Evolutionary conservation across 176 grass and related monocot genomes (phyloP), one percentile per base, ranked within the genome.

Genomic region (Chloris gayana): DNA sequence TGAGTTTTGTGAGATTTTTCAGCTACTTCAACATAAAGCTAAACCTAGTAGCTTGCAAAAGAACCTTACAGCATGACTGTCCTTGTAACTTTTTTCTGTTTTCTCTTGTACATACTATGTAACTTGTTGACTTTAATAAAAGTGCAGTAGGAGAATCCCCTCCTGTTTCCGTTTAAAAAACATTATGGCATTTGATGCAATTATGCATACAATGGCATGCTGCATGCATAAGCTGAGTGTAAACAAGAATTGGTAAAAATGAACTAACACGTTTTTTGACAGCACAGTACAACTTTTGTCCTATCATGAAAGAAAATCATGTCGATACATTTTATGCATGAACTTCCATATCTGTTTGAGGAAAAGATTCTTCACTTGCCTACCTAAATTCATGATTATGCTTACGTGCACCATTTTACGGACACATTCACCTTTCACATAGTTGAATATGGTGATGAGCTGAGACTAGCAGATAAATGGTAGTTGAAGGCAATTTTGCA

Each of bases 291-390:
- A 78, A 61, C 32, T 10, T 50, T 21, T n/a, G n/a, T n/a, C n/a
- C n/a, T 54, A 26, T 41, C 56, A 35, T 35, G 34, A 35, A 35
- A 24, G 83, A 66, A 73, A 58, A 69, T 47, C 4, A 4, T n/a
- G 21, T n/a, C 27, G 34, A 69, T 8, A 39, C 26, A 60, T 49
- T 74, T 79, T 62, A 46, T 34, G 21, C 1, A 8, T 22, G 27
- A 65, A 64, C 17, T 46, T 64, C 38, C 37, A 56, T 78, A 74
- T 47, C 14, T 71, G 69, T 74, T 76, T 35, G 21, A 69, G 46
- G 37, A 60, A 46, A 35, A 27, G 42, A 26, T 25, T 24, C 25
- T 24, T 26, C 42, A 69, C 73, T 74, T 69, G 63, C 61, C 39
- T n/a, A n/a, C 8, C 21, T 68, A 50, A 41, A 69, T 41, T 69